Percentiles rank a stretch among this genome's conserved stretches.
phyloP scores from a whole-genome alignment of 208 protist species.

The Leishmania mexicana region DNA sequence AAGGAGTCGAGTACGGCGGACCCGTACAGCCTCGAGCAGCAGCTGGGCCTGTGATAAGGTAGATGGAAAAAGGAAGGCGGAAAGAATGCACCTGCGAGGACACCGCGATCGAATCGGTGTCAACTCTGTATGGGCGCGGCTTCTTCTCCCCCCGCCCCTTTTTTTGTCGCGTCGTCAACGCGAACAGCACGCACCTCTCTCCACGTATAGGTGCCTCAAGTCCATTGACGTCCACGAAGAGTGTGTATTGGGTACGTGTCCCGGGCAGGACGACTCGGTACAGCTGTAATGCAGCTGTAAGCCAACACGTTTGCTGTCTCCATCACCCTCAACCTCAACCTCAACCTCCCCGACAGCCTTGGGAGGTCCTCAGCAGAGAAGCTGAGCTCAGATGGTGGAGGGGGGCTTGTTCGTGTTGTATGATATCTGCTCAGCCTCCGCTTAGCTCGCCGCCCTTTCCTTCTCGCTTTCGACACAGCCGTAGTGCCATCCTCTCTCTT shows the following conservation, averaged over 20 bases:
- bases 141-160: not conserved
- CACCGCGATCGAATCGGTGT: not conserved
- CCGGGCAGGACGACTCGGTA: not conserved
- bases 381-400: not conserved
- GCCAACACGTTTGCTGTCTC: not conserved
- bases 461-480: not conserved
- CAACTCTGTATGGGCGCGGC: not conserved
- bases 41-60: constrained; percentile 74
- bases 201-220: not conserved
- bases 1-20: constrained; percentile 55
- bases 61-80: not conserved
- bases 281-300: not conserved
- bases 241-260: not conserved
- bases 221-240: not conserved
- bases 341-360: not conserved
- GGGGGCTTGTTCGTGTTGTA: not conserved
- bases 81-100: not conserved
- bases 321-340: not conserved
- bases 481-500: not conserved
- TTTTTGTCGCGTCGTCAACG: not conserved
- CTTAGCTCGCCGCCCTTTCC: not conserved
- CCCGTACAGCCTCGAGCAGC: constrained; percentile 84
- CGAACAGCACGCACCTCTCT: not conserved
- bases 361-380: not conserved
- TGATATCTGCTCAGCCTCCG: not conserved